A percentile compares a stretch with the other conserved stretches of the same genome.
Conservation (phyloP, 1,284 basidiomycete genomes). For the Ceratobasidium sp. region DNA sequence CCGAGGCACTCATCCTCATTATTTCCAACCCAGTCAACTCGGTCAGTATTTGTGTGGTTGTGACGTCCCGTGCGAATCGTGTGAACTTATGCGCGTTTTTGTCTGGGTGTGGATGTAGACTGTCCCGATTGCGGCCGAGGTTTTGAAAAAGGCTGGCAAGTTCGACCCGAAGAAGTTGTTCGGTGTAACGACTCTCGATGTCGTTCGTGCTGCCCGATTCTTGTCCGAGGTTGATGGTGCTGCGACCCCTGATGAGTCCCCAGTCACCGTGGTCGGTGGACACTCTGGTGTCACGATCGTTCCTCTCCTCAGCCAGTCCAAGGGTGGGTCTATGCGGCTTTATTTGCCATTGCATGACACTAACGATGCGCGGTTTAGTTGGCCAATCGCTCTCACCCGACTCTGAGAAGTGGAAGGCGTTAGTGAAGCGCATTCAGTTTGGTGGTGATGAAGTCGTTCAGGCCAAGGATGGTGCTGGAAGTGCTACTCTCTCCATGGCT, state of each 20-base stretch:
- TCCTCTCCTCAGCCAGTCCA: conserved; percentile 88
- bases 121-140: conserved; percentile 95
- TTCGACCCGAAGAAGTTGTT: conserved; percentile 83
- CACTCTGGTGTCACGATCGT: conserved; percentile 98
- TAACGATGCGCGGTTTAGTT: conserved; percentile 49
- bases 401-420: conserved; percentile 73
- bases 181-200: conserved; percentile 96
- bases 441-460: conserved; percentile 93
- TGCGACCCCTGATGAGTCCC: conserved; percentile 71
- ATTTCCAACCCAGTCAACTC: conserved; percentile 98
- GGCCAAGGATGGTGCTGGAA: conserved; percentile 90
- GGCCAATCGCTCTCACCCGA: conserved; percentile 69
- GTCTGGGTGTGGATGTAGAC: conserved; percentile 59
- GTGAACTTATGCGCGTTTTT: conserved; percentile 4
- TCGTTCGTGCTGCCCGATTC: conserved; percentile 95
- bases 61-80: not conserved
- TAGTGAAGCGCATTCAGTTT: conserved; percentile 89
- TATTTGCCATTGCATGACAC: not conserved
- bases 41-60: conserved; percentile 50
- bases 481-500: conserved; percentile 94
- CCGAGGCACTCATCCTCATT: conserved; percentile 91
- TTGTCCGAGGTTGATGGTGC: conserved; percentile 74
- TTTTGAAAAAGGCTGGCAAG: conserved; percentile 92
- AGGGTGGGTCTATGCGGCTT: conserved; percentile 45
- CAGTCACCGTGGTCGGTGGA: conserved; percentile 92